Conservation (phyloP, 139 green algal species). For the Zygnema cylindricum region DNA sequence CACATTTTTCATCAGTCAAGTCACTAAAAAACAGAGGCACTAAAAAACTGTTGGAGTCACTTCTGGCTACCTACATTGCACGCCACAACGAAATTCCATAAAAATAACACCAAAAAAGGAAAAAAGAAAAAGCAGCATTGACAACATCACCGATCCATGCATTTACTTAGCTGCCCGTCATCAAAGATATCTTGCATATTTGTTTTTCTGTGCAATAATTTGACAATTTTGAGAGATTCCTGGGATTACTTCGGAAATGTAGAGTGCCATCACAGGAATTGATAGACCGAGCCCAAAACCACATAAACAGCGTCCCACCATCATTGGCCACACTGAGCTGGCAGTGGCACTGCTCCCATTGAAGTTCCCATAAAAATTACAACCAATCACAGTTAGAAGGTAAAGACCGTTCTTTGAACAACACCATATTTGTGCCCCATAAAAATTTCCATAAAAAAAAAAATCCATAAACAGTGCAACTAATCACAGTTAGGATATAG, state of each 20-base stretch:
- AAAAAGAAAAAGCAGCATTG: not conserved
- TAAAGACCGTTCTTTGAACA: too few species aligned
- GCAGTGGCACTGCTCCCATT: conserved; percentile 41
- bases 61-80: conserved; percentile 9
- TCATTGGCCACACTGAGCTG: conserved; percentile 66
- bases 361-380: conserved; percentile 12
- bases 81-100: too few species aligned
- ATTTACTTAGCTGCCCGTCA: conserved; percentile 7
- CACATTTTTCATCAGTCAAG: too few species aligned
- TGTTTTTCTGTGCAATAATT: too few species aligned
- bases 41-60: conserved; percentile 25
- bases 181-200: too few species aligned
- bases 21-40: too few species aligned
- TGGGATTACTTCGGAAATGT: conserved; percentile 72
- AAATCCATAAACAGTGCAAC: too few species aligned
- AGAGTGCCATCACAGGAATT: conserved; percentile 87
- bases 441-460: too few species aligned
- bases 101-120: not conserved
- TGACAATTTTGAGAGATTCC: too few species aligned
- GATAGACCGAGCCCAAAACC: conserved; percentile 89
- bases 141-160: not conserved
- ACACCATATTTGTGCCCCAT: too few species aligned
- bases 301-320: conserved; percentile 78
- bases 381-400: too few species aligned
- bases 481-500: too few species aligned